Base-by-base conservation (phyloP, 495 filamentous ascomycete genomes). In the Neurospora sp. region DNA sequence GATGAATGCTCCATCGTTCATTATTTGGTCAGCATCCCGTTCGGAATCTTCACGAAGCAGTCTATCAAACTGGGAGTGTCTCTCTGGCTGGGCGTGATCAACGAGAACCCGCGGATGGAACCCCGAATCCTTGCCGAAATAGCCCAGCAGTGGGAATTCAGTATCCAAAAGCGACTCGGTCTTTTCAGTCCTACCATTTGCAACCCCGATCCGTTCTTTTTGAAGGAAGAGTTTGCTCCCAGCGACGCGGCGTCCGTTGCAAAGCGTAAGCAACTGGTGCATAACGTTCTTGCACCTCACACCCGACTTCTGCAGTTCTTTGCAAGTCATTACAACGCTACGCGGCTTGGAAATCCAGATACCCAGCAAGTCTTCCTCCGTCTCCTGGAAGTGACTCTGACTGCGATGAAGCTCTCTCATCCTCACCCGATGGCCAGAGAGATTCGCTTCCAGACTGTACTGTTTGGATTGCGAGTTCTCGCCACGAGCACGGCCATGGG, bases 51-150 rank as follows among this genome's bases (percentile, higher is more conserved):
- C 79, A 94, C 91, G 5, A 97, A 96, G 81, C 93, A 97, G 78
- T 92, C 93, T 17, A 96, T 99, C 78, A 96, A 97, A 76, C 89
- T 97, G 9, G 96, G 96, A 20, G 90, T 98, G 40, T 97, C 94
- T 20, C 86, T 98, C 9, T 99, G 96, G 96, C 88, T 97, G 59
- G 94, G 94, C 38, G 91, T 98, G 8, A 98, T 98, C 75, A 94
- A 98, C 78, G 96, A 98, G 77, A 98, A 97, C 77, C 94, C 95
- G 17, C 86, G 86, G 68, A 89, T 97, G 82, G 93, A 97, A 78
- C 85, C 94, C 1, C 90, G 92, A 65, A 88, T 99, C 68, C 78
- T 98, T 31, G 87, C 88, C 61, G 93, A 96, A 77, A 90, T 98
- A 73, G 90, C 91, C 4, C 90, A 92, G 76, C 89, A 92, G 69